Conservation (phyloP, 2,329 filamentous ascomycete genomes). For the Xylaria sp. region DNA sequence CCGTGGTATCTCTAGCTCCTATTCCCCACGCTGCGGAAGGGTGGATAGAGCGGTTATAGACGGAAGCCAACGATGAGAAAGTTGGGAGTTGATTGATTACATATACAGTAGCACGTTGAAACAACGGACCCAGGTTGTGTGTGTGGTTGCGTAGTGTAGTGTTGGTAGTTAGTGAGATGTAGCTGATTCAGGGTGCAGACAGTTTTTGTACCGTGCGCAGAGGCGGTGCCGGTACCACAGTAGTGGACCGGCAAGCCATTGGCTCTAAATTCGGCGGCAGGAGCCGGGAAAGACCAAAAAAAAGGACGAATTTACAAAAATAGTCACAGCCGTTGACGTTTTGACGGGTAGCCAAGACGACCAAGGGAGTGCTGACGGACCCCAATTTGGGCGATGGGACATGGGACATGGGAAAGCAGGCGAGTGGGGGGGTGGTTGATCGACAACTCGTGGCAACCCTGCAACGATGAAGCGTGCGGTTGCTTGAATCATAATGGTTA, state of each 20-base stretch:
- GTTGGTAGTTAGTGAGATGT: background rate
- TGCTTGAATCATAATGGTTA: conserved; percentile 6
- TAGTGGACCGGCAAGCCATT: conserved; percentile 22
- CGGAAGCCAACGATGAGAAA: conserved; percentile 1
- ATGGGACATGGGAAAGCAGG: background rate
- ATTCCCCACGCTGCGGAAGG: conserved; percentile 7
- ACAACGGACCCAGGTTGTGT: background rate
- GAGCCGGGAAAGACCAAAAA: conserved; percentile 23
- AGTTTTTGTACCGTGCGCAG: conserved; percentile 9
- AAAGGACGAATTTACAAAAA: conserved; percentile 31
- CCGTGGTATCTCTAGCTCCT: conserved; percentile 8
- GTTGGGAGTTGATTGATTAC: conserved; percentile 2
- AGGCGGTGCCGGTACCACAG: conserved; percentile 30
- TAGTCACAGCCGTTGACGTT: conserved; percentile 18
- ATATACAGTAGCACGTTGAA: too few species aligned
- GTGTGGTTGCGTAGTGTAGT: background rate
- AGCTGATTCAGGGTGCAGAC: conserved; percentile 12
- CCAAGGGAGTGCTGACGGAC: conserved; percentile 20
- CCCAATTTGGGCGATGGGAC: conserved; percentile 16
- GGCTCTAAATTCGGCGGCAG: conserved; percentile 25
- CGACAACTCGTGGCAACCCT: conserved; percentile 32
- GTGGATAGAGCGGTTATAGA: conserved; percentile 4
- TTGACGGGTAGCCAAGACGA: conserved; percentile 14
- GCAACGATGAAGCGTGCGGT: conserved; percentile 7
- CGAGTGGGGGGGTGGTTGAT: conserved; percentile 14